These are phyloP conservation scores for Diaporthe amygdali DNA, from an alignment of 2,329 filamentous ascomycete species.

Conservation along the genomic window DNA sequence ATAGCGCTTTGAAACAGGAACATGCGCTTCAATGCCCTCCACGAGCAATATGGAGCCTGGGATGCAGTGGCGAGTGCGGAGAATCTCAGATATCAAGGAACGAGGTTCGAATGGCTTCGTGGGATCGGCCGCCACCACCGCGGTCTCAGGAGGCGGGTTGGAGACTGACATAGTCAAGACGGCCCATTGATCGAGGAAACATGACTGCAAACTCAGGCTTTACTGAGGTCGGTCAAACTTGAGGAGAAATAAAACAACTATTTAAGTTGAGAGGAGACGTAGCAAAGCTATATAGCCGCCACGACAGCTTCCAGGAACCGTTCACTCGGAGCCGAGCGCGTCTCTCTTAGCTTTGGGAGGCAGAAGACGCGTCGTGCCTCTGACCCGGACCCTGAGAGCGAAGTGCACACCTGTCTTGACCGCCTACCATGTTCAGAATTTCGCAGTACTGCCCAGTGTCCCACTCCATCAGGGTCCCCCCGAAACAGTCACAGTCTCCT, in stretches of 20 bases:
- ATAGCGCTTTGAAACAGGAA: slow-evolving; percentile 36
- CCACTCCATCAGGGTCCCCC: slow-evolving; percentile 6
- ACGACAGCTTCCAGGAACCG: too few species aligned
- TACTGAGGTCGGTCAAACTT: background rate
- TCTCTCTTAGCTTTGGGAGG: background rate
- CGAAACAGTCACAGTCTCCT: slow-evolving; percentile 6
- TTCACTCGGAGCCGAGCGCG: background rate
- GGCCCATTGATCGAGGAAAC: background rate
- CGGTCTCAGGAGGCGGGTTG: background rate
- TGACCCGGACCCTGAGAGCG: background rate
- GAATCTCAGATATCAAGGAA: slow-evolving; percentile 53
- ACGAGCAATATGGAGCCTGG: slow-evolving; percentile 56
- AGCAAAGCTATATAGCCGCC: too few species aligned
- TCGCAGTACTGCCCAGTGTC: background rate
- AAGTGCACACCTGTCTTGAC: too few species aligned
- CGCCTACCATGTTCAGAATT: background rate
- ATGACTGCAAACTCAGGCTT: slow-evolving; percentile 3
- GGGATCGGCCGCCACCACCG: slow-evolving; percentile 32
- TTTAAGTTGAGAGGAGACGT: background rate
- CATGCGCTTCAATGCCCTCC: slow-evolving; percentile 30
- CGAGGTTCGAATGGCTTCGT: slow-evolving; percentile 33
- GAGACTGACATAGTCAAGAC: slow-evolving; percentile 8
- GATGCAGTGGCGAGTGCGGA: slow-evolving; percentile 53
- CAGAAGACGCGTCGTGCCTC: slow-evolving; percentile 7
- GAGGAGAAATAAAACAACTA: background rate